Base-by-base conservation (phyloP, 78 protist species). In the Emiliania huxleyi region DNA sequence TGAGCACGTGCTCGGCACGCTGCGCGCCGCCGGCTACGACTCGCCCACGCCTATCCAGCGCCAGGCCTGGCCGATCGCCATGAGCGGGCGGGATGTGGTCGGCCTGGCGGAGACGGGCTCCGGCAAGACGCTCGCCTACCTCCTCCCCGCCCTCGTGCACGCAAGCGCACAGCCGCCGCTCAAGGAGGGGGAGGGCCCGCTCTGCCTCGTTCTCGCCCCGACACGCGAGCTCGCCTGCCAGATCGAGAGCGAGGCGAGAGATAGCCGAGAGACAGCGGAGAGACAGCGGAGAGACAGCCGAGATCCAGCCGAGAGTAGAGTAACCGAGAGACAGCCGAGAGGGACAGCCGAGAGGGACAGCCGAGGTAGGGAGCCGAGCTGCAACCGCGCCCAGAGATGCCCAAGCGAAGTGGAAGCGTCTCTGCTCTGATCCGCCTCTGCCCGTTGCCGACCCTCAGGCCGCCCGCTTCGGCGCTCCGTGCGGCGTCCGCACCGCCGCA, bases 151-250 rank as follows among this genome's bases (percentile, higher is more conserved):
- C 3, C 18, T 94, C 29, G 89, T 52, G 35, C 90, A 91, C 81
- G 52, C 91, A 21, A 75, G 87, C 44, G 55, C n/a, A 5, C 77
- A 55, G 91, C 83, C 48, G 42, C 18, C 33, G 35, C 56, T 73
- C 26, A 0, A 26, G 37, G 8, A 0, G 1, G 91, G 94, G 33
- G 92, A 94, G 8, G 95, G 95, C 0, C 96, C 96, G 49, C 38
- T 49, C 18, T 93, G 49, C 0, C 35, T 96, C 26, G 48, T 92
- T 35, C 75, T 96, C 77, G 95, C 96, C 11, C 98, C 98, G 1
- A 95, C 97, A 35, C 96, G 98, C 25, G 97, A 96, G 93, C 95
- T 96, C 23, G 97, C 96, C 18, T 15, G 33, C 38, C 97, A 96
- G 93, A 95, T 94, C 87, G 83, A 88, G n/a, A 19, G 69, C 55